Conservation (phyloP, 2,329 filamentous ascomycete species). For the Claviceps sorghi region DNA sequence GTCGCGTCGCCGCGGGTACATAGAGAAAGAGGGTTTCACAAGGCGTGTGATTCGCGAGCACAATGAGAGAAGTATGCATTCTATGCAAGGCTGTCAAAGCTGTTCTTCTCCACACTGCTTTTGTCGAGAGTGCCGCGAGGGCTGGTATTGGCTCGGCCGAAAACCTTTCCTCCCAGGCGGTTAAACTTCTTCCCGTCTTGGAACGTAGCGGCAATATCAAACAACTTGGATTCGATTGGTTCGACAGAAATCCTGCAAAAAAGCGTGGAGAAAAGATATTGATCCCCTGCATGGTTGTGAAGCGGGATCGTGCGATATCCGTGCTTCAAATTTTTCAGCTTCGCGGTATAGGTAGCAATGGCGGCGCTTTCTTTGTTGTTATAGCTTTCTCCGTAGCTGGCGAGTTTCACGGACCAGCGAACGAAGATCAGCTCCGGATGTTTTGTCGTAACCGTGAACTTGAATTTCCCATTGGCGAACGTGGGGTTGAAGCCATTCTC, state of each 20-base stretch:
- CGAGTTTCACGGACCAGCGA: slow-evolving; percentile 82
- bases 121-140: slow-evolving; percentile 38
- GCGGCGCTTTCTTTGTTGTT: slow-evolving; percentile 43
- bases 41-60: background rate
- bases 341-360: slow-evolving; percentile 82
- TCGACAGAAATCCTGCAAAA: slow-evolving; percentile 74
- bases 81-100: slow-evolving; percentile 24
- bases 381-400: slow-evolving; percentile 56
- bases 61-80: background rate
- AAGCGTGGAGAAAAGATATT: slow-evolving; percentile 86
- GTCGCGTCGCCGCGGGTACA: background rate
- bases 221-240: slow-evolving; percentile 40
- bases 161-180: slow-evolving; percentile 41
- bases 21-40: background rate
- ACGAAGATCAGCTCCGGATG: slow-evolving; percentile 89
- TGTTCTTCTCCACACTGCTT: slow-evolving; percentile 31
- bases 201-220: slow-evolving; percentile 30
- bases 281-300: slow-evolving; percentile 76
- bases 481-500: slow-evolving; percentile 90
- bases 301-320: slow-evolving; percentile 88
- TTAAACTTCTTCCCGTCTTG: slow-evolving; percentile 38
- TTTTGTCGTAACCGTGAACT: slow-evolving; percentile 78
- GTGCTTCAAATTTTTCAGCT: slow-evolving; percentile 75
- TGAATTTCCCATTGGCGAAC: slow-evolving; percentile 60
- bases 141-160: slow-evolving; percentile 37